phyloP scores from a whole-genome alignment of 768 basidiomycete species.

The Lactarius indigo region DNA sequence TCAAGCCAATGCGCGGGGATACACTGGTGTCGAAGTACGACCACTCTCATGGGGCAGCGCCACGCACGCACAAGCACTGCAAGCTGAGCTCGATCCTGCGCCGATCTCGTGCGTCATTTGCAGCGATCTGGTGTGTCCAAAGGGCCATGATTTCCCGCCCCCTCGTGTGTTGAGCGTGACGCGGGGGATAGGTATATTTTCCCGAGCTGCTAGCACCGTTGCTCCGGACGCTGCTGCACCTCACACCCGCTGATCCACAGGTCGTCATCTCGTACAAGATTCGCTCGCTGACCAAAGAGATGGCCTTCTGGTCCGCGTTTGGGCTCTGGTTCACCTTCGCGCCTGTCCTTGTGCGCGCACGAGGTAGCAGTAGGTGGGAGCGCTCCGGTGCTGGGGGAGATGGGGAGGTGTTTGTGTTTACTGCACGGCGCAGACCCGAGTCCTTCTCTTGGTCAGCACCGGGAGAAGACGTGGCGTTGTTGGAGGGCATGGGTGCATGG shows the following conservation, averaged over 20 bases:
- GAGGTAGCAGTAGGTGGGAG: constrained; percentile 27
- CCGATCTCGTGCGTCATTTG: constrained; percentile 66
- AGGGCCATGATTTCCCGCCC: neutral
- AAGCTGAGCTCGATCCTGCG: constrained; percentile 35
- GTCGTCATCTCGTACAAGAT: constrained; percentile 75
- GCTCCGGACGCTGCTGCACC: constrained; percentile 65
- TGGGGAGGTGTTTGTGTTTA: constrained; percentile 52
- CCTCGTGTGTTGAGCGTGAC: constrained; percentile 6
- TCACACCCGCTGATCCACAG: constrained; percentile 43
- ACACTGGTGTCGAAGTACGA: constrained; percentile 39
- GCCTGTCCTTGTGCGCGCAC: constrained; percentile 44
- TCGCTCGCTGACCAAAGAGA: constrained; percentile 68
- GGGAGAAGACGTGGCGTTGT: constrained; percentile 47
- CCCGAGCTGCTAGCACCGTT: constrained; percentile 77
- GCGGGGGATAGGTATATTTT: constrained; percentile 67
- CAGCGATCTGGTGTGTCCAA: constrained; percentile 73
- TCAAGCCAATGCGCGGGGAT: constrained; percentile 34
- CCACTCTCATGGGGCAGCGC: constrained; percentile 71
- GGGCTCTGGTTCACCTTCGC: constrained; percentile 71
- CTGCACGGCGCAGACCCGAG: constrained; percentile 52
- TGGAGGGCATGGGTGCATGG: constrained; percentile 53
- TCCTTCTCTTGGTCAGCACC: constrained; percentile 60
- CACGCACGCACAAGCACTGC: constrained; percentile 41
- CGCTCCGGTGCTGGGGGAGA: constrained; percentile 25
- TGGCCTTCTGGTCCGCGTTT: constrained; percentile 75